These are phyloP conservation scores for Russula earlei DNA, from an alignment of 768 basidiomycete species.

Conservation along the genomic window DNA sequence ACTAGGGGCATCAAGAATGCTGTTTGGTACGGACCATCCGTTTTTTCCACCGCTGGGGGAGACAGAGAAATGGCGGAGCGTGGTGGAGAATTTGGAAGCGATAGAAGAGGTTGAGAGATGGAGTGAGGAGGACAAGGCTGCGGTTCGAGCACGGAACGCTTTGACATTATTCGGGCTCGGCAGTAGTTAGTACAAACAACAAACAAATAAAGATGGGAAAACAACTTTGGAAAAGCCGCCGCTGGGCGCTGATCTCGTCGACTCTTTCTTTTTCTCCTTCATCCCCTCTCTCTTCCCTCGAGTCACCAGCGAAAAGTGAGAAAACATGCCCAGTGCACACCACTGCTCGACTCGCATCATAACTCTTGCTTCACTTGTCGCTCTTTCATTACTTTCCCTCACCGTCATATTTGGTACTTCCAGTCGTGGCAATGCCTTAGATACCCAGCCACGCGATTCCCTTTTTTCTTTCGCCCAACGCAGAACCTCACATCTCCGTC, in stretches of 20 bases:
- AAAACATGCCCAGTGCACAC: slow-evolving; percentile 4
- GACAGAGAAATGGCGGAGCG: slow-evolving; percentile 72
- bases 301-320: too few species aligned
- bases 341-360: slow-evolving; percentile 6
- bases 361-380: slow-evolving; percentile 16
- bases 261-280: not conserved
- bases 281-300: too few species aligned
- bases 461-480: not conserved
- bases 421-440: not conserved
- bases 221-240: too few species aligned
- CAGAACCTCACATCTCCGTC: not conserved
- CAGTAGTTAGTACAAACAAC: too few species aligned
- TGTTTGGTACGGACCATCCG: slow-evolving; percentile 86
- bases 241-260: too few species aligned
- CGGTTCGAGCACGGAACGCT: slow-evolving; percentile 67
- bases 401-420: not conserved
- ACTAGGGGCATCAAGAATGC: slow-evolving; percentile 47
- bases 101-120: slow-evolving; percentile 60
- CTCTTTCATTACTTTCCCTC: slow-evolving; percentile 7
- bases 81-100: slow-evolving; percentile 76
- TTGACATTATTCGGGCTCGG: slow-evolving; percentile 48
- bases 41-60: slow-evolving; percentile 77
- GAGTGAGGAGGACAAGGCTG: slow-evolving; percentile 46
- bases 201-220: too few species aligned
- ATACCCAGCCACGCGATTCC: slow-evolving; percentile 1